Conservation (phyloP, 1,284 basidiomycete genomes). For the Heliocybe sulcata region DNA sequence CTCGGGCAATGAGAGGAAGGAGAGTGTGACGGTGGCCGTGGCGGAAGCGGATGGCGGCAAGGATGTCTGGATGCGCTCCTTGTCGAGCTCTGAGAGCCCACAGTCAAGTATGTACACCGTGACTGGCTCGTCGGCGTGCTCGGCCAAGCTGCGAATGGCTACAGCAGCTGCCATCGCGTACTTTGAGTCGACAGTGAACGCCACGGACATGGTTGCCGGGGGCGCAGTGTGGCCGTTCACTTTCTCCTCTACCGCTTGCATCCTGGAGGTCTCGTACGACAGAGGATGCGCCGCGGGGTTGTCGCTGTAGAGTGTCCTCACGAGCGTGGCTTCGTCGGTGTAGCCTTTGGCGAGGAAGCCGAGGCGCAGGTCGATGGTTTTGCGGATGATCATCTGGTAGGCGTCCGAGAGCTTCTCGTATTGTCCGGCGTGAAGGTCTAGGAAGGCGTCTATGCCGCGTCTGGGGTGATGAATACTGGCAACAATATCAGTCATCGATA, state of each 20-base stretch:
- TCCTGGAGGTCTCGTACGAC: conserved; percentile 14
- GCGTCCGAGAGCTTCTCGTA: conserved; percentile 34
- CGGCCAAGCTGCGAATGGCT: conserved; percentile 33
- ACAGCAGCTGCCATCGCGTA: conserved; percentile 45
- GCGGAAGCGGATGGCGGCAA: conserved; percentile 17
- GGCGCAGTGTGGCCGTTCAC: conserved; percentile 32
- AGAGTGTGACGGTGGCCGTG: conserved; percentile 27
- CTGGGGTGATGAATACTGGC: conserved; percentile 47
- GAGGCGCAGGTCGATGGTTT: conserved; percentile 43
- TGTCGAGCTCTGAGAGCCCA: conserved; percentile 31
- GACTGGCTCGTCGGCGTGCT: conserved; percentile 29
- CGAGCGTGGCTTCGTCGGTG: conserved; percentile 3
- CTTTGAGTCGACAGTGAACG: conserved; percentile 30
- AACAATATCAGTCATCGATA: conserved; percentile 17
- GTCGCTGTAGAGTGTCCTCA: too few species aligned
- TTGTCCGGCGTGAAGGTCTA: conserved; percentile 42
- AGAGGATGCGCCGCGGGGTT: conserved; percentile 3
- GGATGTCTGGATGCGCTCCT: conserved; percentile 24
- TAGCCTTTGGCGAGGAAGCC: conserved; percentile 34
- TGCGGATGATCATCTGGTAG: conserved; percentile 47
- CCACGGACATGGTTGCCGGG: conserved; percentile 41
- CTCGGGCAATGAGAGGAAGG: conserved; percentile 31
- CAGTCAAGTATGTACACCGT: conserved; percentile 45
- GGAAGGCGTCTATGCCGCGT: conserved; percentile 47
- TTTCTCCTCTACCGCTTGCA: too few species aligned